phyloP scores from a whole-genome alignment of 768 basidiomycete species.

The Boletus subparvulus region DNA sequence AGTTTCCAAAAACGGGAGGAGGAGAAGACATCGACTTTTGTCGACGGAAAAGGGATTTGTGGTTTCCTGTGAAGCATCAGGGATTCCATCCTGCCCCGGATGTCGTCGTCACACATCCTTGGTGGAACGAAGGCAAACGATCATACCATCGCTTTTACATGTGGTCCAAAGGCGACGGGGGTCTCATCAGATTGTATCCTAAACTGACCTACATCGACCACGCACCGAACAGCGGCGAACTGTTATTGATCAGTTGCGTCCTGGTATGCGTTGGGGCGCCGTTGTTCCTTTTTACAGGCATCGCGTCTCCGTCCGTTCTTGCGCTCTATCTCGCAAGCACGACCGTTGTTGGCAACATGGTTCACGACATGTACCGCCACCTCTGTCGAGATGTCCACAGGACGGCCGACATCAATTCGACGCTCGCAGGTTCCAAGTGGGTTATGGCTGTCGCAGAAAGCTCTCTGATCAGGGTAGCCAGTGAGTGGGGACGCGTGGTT shows the following conservation, averaged over 20 bases:
- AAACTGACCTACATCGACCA: conserved; percentile 44
- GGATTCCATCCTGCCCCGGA: conserved; percentile 50
- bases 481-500: conserved; percentile 47
- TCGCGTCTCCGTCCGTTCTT: conserved; percentile 7
- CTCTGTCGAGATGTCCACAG: conserved; percentile 42
- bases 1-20: conserved; percentile 62
- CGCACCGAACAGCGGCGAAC: conserved; percentile 51
- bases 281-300: conserved; percentile 14
- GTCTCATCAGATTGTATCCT: conserved; percentile 48
- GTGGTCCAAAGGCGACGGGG: conserved; percentile 60
- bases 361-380: conserved; percentile 52
- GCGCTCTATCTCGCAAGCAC: conserved; percentile 26
- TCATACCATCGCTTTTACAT: conserved; percentile 55
- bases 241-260: conserved; percentile 32
- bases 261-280: conserved; percentile 14
- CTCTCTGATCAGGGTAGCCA: conserved; percentile 48
- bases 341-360: conserved; percentile 41
- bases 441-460: conserved; percentile 48
- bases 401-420: conserved; percentile 33
- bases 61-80: conserved; percentile 32
- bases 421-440: conserved; percentile 38
- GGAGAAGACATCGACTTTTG: conserved; percentile 66
- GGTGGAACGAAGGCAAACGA: conserved; percentile 49
- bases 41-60: conserved; percentile 43
- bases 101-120: conserved; percentile 55